Conservation (phyloP, 2,329 filamentous ascomycete genomes). For the Aspergillus viridinutans region DNA sequence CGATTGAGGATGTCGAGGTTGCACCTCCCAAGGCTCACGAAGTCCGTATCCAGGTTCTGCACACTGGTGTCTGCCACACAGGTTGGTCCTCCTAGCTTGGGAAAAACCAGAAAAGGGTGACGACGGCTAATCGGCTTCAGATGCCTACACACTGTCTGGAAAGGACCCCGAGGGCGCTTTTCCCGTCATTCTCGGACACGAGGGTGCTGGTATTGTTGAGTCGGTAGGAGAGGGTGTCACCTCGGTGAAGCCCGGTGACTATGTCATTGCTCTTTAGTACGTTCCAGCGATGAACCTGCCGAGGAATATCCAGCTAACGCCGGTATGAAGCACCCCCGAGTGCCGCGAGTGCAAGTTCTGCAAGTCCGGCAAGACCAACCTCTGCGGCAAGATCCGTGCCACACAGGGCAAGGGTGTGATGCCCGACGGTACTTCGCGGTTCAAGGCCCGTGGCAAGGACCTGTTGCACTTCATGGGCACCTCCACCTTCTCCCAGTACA, state of each 20-base stretch:
- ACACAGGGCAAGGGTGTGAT: constrained; percentile 95
- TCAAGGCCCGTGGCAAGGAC: constrained; percentile 91
- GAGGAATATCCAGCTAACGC: neutral
- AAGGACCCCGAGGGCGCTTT: constrained; percentile 97
- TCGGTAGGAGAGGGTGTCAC: constrained; percentile 93
- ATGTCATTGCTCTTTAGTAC: constrained; percentile 84
- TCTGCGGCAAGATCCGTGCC: constrained; percentile 96
- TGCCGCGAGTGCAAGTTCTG: constrained; percentile 99
- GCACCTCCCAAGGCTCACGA: constrained; percentile 83
- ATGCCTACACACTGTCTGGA: constrained; percentile 91
- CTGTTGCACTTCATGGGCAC: constrained; percentile 99
- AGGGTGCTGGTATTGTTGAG: constrained; percentile 88
- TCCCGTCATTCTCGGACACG: constrained; percentile 82
- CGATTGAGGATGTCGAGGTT: constrained; percentile 89
- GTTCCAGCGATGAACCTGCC: constrained; percentile 24
- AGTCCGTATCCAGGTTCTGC: constrained; percentile 94
- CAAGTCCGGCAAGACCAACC: constrained; percentile 98
- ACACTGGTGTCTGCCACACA: constrained; percentile 98
- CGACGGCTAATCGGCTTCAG: constrained; percentile 38
- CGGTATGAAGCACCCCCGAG: constrained; percentile 74
- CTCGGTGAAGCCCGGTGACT: constrained; percentile 87
- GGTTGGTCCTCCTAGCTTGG: constrained; percentile 50
- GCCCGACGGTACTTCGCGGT: constrained; percentile 93
- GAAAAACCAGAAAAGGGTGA: neutral
- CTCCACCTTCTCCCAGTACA: constrained; percentile 98